A percentile compares a stretch with the other conserved stretches of the same genome.
Evolutionary conservation across 1,139 yeast genomes (phyloP).

Genomic region (Candida frijolesensis): DNA sequence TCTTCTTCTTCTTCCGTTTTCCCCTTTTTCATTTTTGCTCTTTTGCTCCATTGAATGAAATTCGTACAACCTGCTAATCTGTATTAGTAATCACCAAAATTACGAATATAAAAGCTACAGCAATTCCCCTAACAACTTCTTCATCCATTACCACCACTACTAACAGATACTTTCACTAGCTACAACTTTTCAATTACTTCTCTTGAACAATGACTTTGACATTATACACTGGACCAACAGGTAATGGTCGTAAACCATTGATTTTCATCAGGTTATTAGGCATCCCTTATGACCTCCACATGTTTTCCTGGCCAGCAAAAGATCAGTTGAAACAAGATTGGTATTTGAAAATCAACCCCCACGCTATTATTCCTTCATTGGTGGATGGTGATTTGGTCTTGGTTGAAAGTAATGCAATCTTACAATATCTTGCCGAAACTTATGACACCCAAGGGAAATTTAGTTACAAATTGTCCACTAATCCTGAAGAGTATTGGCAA

Average conservation of each 20-base stretch:
- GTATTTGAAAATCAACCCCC: slow-evolving; percentile 16
- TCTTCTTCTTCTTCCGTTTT: too few relatives aligned
- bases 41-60: too few relatives aligned
- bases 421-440: slow-evolving; percentile 11
- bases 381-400: slow-evolving; percentile 11
- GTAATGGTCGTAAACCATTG: slow-evolving; percentile 21
- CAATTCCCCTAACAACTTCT: too few relatives aligned
- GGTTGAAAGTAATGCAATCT: slow-evolving; percentile 14
- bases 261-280: slow-evolving; percentile 17
- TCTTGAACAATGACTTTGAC: neutral
- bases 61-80: too few relatives aligned
- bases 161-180: too few relatives aligned
- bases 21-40: too few relatives aligned
- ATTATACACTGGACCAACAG: slow-evolving; percentile 20
- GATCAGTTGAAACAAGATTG: slow-evolving; percentile 16
- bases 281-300: slow-evolving; percentile 13
- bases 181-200: too few relatives aligned
- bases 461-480: neutral
- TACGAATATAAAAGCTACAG: too few relatives aligned
- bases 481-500: slow-evolving; percentile 9
- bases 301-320: slow-evolving; percentile 14
- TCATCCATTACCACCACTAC: too few relatives aligned
- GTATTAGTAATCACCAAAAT: too few relatives aligned
- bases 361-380: slow-evolving; percentile 14
- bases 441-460: slow-evolving; percentile 12